Evolutionary conservation across 1,284 basidiomycete genomes (phyloP).

Genomic region (Tilletia indica): DNA sequence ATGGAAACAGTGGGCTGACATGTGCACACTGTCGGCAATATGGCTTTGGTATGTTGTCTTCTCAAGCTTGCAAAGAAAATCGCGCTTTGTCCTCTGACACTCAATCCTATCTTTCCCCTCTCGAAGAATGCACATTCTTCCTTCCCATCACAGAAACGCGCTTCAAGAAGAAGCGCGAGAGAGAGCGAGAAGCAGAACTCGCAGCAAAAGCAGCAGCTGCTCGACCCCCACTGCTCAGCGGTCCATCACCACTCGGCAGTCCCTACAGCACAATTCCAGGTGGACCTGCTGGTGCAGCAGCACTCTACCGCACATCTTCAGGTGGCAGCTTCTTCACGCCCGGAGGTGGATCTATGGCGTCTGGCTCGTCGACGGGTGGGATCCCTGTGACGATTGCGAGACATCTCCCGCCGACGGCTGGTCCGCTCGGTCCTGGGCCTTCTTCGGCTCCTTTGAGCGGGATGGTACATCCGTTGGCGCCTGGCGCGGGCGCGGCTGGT

Average conservation of each 20-base stretch:
- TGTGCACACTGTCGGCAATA: slow-evolving; percentile 45
- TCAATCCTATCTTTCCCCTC: neutral
- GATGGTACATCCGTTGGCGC: too few relatives aligned
- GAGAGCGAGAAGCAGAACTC: slow-evolving; percentile 64
- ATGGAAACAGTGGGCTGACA: slow-evolving; percentile 41
- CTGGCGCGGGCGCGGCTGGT: too few relatives aligned
- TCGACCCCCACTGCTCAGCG: neutral
- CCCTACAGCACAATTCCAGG: neutral
- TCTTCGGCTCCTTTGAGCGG: neutral
- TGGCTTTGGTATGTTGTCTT: slow-evolving; percentile 31
- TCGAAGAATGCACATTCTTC: slow-evolving; percentile 66
- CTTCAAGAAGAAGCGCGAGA: slow-evolving; percentile 86
- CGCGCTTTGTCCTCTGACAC: neutral
- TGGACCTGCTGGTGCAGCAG: neutral
- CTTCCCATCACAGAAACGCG: slow-evolving; percentile 95
- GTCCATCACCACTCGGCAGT: neutral
- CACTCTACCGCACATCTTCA: slow-evolving; percentile 1
- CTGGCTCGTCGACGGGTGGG: neutral
- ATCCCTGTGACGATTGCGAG: neutral
- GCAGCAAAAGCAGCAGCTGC: slow-evolving; percentile 36
- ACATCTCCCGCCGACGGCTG: neutral
- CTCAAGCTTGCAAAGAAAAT: neutral
- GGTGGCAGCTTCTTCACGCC: neutral
- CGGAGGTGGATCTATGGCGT: neutral
- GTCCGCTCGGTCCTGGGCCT: neutral